phyloP scores from a whole-genome alignment of 352 stramenopile species.

The Phytophthora fragariae region DNA sequence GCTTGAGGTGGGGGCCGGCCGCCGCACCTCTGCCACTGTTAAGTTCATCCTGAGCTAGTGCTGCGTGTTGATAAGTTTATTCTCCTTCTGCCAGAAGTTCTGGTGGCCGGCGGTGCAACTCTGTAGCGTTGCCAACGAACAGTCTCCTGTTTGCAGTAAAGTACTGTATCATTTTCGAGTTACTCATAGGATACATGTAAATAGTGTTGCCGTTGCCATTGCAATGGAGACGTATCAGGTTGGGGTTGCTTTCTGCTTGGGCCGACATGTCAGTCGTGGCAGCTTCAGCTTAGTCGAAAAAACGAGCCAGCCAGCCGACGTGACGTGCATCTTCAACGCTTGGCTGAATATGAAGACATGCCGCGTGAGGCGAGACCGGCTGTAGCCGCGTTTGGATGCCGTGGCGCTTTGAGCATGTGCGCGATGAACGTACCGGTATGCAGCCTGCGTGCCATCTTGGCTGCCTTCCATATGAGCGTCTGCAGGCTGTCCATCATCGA shows the following conservation, averaged over 20 bases:
- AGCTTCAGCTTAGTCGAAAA: conserved; percentile 27
- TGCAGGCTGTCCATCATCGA: neutral
- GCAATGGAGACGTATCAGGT: neutral
- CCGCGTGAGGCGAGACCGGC: conserved; percentile 2
- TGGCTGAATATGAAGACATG: neutral
- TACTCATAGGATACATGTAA: neutral
- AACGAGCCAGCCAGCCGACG: conserved; percentile 21
- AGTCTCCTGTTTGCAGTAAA: neutral
- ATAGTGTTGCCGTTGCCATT: neutral
- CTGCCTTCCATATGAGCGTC: conserved; percentile 9
- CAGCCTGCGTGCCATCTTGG: conserved; percentile 27
- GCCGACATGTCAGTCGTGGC: neutral
- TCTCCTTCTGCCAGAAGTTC: neutral
- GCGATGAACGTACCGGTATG: neutral
- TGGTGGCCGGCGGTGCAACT: neutral
- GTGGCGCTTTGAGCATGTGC: conserved; percentile 19
- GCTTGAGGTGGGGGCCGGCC: neutral
- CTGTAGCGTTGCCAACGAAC: neutral
- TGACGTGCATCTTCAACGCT: conserved; percentile 23
- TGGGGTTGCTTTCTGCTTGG: conserved; percentile 1
- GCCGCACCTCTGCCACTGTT: conserved; percentile 21
- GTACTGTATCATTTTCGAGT: neutral
- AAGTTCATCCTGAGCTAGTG: neutral
- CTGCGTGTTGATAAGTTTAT: neutral
- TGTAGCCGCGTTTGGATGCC: neutral